Conservation (phyloP, 352 stramenopile genomes). For the Globisporangium lucens region DNA sequence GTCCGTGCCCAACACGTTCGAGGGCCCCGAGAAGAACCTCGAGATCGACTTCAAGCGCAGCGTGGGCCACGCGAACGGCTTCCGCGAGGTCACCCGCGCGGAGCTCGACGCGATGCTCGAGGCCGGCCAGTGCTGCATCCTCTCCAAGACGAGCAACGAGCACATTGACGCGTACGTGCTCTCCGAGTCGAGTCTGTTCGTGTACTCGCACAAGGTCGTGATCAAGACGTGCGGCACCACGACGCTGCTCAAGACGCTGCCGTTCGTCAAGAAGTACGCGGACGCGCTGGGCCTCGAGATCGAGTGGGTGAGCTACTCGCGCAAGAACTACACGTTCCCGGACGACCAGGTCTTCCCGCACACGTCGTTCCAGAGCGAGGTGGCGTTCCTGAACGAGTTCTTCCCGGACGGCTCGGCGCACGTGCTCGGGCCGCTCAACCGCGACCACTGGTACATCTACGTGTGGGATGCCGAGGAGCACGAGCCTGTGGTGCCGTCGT, state of each 20-base stretch:
- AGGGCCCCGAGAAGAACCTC: constrained; percentile 98
- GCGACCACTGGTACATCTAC: constrained; percentile 99
- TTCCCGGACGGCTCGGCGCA: constrained; percentile 85
- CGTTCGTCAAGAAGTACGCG: constrained; percentile 80
- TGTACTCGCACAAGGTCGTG: constrained; percentile 98
- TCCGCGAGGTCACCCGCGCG: constrained; percentile 86
- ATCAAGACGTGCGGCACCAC: constrained; percentile 99
- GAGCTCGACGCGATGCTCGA: constrained; percentile 95
- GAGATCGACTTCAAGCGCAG: constrained; percentile 91
- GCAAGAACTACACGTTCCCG: constrained; percentile 99
- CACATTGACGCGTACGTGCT: constrained; percentile 96
- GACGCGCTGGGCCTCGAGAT: constrained; percentile 92
- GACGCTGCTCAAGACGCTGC: constrained; percentile 93
- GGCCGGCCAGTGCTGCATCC: constrained; percentile 95
- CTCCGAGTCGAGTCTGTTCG: constrained; percentile 97
- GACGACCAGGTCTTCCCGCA: constrained; percentile 98
- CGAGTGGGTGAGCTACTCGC: constrained; percentile 98
- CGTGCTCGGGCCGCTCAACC: constrained; percentile 93
- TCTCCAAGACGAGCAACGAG: constrained; percentile 95
- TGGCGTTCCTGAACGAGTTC: constrained; percentile 93
- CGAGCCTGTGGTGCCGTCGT: constrained; percentile 15
- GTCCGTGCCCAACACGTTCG: constrained; percentile 88
- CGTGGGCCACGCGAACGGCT: constrained; percentile 69
- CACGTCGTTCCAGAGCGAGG: constrained; percentile 95
- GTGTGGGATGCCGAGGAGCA: constrained; percentile 92